These are phyloP conservation scores for Paramecium sonneborni DNA, from an alignment of 73 alveolate species.

Conservation along the genomic window DNA sequence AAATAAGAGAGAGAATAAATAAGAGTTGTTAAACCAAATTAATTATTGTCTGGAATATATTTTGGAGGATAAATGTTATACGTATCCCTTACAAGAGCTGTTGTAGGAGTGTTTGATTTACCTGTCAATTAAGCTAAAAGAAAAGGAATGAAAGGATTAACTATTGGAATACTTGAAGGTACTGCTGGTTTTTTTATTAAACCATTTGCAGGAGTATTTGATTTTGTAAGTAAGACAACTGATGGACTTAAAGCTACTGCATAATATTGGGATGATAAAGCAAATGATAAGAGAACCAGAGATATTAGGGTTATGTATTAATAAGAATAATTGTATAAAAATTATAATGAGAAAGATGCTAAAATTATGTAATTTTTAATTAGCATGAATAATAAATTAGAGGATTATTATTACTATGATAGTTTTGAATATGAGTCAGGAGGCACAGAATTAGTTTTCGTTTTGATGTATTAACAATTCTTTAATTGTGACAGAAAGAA, in stretches of 20 bases:
- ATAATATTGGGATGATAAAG: conserved; percentile 69
- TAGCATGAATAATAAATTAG: background rate
- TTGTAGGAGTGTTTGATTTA: conserved; percentile 90
- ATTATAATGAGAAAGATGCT: conserved; percentile 17
- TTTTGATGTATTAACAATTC: background rate
- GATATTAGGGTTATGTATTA: conserved; percentile 88
- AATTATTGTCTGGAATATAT: conserved; percentile 91
- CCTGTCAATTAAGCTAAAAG: conserved; percentile 92
- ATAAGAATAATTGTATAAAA: conserved; percentile 10
- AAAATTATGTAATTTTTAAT: background rate
- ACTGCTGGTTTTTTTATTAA: conserved; percentile 92
- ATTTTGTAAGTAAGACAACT: conserved; percentile 89
- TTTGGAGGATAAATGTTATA: conserved; percentile 79
- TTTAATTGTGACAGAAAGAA: background rate
- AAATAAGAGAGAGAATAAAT: conserved; percentile 83
- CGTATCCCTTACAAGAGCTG: conserved; percentile 81
- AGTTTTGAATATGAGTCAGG: conserved; percentile 5
- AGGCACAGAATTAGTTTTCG: background rate
- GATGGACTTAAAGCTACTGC: conserved; percentile 95
- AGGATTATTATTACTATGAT: conserved; percentile 7
- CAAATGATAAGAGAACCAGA: conserved; percentile 76
- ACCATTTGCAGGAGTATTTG: conserved; percentile 95
- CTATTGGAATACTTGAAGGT: conserved; percentile 94
- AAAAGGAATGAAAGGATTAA: conserved; percentile 86
- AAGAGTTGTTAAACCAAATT: conserved; percentile 88